Evolutionary conservation across 495 filamentous ascomycete species (phyloP).

Genomic region (Aspergillus homomorphus): DNA sequence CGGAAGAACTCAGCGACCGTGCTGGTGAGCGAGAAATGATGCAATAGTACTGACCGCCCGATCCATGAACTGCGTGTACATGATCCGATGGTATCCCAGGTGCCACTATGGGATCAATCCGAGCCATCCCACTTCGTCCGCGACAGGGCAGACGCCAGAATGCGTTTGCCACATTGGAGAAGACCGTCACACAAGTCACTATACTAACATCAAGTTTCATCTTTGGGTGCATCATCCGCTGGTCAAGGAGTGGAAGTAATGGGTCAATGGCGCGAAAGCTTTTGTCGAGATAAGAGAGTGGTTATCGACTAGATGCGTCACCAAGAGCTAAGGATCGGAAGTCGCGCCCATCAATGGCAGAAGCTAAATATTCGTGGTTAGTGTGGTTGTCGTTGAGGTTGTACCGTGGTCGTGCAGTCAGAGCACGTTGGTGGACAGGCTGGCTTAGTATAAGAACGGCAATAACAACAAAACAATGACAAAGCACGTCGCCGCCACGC

Average conservation of each 20-base stretch:
- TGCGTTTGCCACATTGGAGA: constrained; percentile 48
- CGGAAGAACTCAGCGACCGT: constrained; percentile 1
- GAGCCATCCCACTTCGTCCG: constrained; percentile 58
- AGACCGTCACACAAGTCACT: constrained; percentile 30
- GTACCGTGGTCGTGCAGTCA: background rate
- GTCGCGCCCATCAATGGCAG: background rate
- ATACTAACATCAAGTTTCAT: constrained; percentile 24
- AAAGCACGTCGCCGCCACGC: constrained; percentile 7
- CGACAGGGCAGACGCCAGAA: constrained; percentile 90
- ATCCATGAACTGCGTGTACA: constrained; percentile 52
- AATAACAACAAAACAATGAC: constrained; percentile 16
- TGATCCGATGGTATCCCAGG: constrained; percentile 46
- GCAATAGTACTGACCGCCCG: constrained; percentile 44
- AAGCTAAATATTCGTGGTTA: background rate
- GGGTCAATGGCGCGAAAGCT: constrained; percentile 16
- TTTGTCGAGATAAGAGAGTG: constrained; percentile 15
- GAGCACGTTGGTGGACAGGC: background rate
- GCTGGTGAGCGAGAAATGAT: background rate
- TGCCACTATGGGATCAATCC: constrained; percentile 54
- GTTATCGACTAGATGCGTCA: constrained; percentile 19
- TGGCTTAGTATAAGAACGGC: constrained; percentile 13
- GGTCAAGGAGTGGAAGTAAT: background rate
- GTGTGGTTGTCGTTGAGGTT: constrained; percentile 1
- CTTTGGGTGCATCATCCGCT: constrained; percentile 16
- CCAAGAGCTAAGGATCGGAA: constrained; percentile 15